These are phyloP conservation scores for Boechera stricta DNA, from an alignment of 345 rosid genomes.

Conservation along the genomic window DNA sequence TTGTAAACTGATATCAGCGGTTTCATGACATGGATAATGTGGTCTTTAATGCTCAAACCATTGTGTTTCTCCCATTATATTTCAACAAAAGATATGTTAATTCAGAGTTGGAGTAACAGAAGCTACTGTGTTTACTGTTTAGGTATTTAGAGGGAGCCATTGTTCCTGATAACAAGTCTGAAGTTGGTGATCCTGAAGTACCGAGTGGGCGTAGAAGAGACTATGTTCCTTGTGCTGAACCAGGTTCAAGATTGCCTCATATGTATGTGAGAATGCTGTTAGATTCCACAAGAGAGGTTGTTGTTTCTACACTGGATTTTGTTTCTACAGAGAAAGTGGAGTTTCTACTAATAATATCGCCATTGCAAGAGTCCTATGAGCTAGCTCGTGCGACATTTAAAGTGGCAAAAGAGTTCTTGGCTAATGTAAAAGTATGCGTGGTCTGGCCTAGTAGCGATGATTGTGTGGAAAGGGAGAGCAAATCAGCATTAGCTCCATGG, in stretches of 20 bases:
- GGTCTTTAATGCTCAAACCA: conserved; percentile 9
- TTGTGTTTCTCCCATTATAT: conserved; percentile 19
- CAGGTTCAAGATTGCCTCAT: conserved; percentile 93
- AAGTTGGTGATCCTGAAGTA: conserved; percentile 36
- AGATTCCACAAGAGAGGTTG: conserved; percentile 52
- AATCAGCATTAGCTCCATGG: conserved; percentile 64
- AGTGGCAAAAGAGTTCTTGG: conserved; percentile 63
- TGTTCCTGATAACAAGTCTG: conserved; percentile 55
- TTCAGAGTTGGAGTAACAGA: conserved; percentile 6
- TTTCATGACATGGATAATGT: not conserved
- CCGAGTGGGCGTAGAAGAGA: conserved; percentile 83
- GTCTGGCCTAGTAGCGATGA: conserved; percentile 59
- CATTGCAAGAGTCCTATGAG: conserved; percentile 62
- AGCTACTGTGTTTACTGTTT: conserved; percentile 22
- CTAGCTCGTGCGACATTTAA: conserved; percentile 63
- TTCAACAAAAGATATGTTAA: not conserved
- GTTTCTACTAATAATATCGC: conserved; percentile 82
- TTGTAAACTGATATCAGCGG: not conserved
- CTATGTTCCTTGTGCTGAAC: conserved; percentile 76
- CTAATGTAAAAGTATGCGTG: conserved; percentile 62
- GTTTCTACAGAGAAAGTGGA: conserved; percentile 67
- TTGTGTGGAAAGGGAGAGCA: conserved; percentile 47
- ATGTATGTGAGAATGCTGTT: conserved; percentile 63
- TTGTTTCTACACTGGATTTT: conserved; percentile 77
- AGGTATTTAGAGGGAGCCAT: conserved; percentile 91